Evolutionary conservation across 305 asterid genomes (phyloP), one percentile per base, ranked within the genome.

Genomic region (Nicotiana rustica): DNA sequence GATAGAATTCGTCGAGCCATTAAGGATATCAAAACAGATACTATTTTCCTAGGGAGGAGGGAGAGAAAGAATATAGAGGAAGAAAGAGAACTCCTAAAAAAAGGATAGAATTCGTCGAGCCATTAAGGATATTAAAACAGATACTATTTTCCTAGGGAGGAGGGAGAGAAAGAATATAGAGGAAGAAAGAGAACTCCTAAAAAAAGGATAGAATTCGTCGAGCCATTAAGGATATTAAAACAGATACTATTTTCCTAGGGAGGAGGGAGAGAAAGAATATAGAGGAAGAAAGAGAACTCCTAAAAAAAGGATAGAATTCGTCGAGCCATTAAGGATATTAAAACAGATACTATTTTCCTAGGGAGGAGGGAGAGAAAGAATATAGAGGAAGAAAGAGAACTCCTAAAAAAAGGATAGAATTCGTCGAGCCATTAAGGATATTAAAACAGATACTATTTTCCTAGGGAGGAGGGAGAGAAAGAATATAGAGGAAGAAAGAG

Each of bases 41-140:
- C 35, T 70, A 41, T n/a, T 70, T 70, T 70, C 47, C 78, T 10
- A 33, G 78, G 59, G 36, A 68, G 17, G 77, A 38, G 61, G 61
- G 61, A 56, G 61, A 56, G n/a, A 49, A 13, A 56, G 9, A 56
- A 56, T 56, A 56, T 56, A 56, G 9, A 56, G 5, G 33, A 70
- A 70, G 78, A 70, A 12, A 70, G 36, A 41, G 36, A 44, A 5
- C 3, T 44, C 52, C 52, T 44, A 44, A 44, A 2, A 9, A 41
- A 9, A 25, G 29, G 36, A 44, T 19, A 18, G 17, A 13, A 44
- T 47, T 19, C 6, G 18, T 13, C 36, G 12, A 71, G 61, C 38
- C 3, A 9, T 44, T 13, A 21, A 10, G 61, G 18, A 19, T 44
- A 6, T 44, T n/a, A 12, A 71, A 71, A 44, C 6, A 44, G 78